Conservation (phyloP, 257 asterid species). For the Pogostemon cablin region DNA sequence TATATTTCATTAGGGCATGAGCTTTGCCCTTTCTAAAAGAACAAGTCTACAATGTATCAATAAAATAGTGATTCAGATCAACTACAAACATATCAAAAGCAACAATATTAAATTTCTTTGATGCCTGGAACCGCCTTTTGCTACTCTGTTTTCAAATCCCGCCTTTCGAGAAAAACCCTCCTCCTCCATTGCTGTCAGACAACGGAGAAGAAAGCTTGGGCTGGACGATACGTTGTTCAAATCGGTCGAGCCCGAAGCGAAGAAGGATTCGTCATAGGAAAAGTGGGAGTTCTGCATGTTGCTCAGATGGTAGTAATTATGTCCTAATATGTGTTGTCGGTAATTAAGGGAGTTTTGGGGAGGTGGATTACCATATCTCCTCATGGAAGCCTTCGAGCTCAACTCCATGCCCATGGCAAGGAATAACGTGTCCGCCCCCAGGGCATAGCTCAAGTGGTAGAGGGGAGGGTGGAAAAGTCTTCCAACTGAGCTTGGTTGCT, state of each 20-base stretch:
- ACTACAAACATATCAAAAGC: too few species aligned
- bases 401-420: too few species aligned
- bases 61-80: too few species aligned
- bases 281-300: slow-evolving; percentile 36
- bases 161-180: slow-evolving; percentile 24
- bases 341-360: neutral
- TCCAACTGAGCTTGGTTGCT: too few species aligned
- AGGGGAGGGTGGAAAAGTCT: too few species aligned
- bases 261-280: slow-evolving; percentile 21
- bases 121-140: slow-evolving; percentile 46
- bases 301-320: neutral
- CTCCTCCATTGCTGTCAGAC: neutral
- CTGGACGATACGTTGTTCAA: neutral
- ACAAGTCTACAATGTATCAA: too few species aligned
- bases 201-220: slow-evolving; percentile 14
- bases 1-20: too few species aligned
- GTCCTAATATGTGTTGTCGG: neutral
- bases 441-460: too few species aligned
- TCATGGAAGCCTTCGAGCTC: too few species aligned
- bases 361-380: neutral
- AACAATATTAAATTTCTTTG: slow-evolving; percentile 26
- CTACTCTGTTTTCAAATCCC: slow-evolving; percentile 28
- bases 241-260: neutral
- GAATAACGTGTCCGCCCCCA: too few species aligned
- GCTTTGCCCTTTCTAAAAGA: too few species aligned